Evolutionary conservation across 352 stramenopile genomes (phyloP).

Genomic region (Phytophthora idaei): DNA sequence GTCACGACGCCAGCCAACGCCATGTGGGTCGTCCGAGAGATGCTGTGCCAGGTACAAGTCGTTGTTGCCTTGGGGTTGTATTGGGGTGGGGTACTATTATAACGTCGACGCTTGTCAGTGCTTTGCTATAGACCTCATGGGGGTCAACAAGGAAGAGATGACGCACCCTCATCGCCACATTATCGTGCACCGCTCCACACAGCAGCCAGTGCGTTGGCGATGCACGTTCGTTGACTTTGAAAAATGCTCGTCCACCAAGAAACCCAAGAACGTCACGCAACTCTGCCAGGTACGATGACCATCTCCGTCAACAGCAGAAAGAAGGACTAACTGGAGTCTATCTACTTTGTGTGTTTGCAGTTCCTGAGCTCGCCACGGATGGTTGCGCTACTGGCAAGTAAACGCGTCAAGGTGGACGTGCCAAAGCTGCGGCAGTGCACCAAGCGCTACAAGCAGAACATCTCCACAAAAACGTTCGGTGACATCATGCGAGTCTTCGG

Average conservation of each 20-base stretch:
- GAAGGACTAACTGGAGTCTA: not conserved
- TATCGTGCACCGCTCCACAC: conserved; percentile 43
- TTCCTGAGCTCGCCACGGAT: conserved; percentile 75
- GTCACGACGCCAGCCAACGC: conserved; percentile 39
- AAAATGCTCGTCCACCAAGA: conserved; percentile 65
- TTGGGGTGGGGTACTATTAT: too few relatives aligned
- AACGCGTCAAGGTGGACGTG: conserved; percentile 52
- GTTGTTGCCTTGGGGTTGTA: too few relatives aligned
- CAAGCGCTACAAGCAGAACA: conserved; percentile 69
- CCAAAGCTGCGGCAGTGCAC: conserved; percentile 53
- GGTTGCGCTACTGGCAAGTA: conserved; percentile 47
- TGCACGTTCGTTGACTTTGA: conserved; percentile 85
- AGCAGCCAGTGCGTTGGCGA: conserved; percentile 31
- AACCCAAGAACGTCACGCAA: conserved; percentile 84
- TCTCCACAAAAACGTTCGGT: conserved; percentile 43
- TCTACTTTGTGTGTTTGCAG: conserved; percentile 26
- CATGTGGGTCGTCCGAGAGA: conserved; percentile 62
- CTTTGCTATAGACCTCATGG: conserved; percentile 74
- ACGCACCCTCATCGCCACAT: conserved; percentile 80
- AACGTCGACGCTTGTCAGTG: conserved; percentile 38
- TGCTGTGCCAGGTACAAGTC: conserved; percentile 64
- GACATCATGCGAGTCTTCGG: conserved; percentile 55
- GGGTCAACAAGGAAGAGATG: conserved; percentile 86
- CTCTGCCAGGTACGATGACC: conserved; percentile 57
- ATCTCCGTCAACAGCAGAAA: not conserved